A percentile compares a stretch with the other conserved stretches of the same genome.
phyloP scores from a whole-genome alignment of 2,329 filamentous ascomycete species.

The Saccharata proteae region DNA sequence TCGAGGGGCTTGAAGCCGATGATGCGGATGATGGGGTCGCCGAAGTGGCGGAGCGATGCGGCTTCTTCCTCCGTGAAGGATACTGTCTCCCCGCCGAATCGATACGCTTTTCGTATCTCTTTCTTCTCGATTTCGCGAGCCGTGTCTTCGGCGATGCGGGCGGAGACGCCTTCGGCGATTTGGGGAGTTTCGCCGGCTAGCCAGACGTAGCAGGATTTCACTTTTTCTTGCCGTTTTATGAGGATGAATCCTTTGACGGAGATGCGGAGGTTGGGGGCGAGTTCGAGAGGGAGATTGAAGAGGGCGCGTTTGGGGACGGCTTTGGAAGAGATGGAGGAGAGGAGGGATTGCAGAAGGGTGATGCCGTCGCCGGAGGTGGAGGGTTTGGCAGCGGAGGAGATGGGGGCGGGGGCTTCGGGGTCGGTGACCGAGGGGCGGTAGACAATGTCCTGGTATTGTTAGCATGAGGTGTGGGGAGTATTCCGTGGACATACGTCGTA shows the following conservation, averaged over 20 bases:
- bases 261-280: constrained; percentile 73
- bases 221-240: constrained; percentile 70
- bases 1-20: constrained; percentile 84
- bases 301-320: constrained; percentile 73
- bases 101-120: constrained; percentile 86
- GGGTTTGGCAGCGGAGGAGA: constrained; percentile 43
- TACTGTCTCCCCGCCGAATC: constrained; percentile 85
- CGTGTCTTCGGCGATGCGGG: constrained; percentile 65
- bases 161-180: constrained; percentile 63
- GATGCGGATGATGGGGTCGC: constrained; percentile 70
- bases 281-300: constrained; percentile 79
- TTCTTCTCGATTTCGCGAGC: constrained; percentile 63
- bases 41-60: constrained; percentile 64
- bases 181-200: constrained; percentile 75
- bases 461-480: background rate
- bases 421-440: constrained; percentile 59
- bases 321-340: constrained; percentile 84
- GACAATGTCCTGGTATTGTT: constrained; percentile 60
- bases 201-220: constrained; percentile 78
- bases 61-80: constrained; percentile 79
- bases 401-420: constrained; percentile 51
- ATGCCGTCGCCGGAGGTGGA: constrained; percentile 64
- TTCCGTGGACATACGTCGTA: constrained; percentile 58
- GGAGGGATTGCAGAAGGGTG: constrained; percentile 62
- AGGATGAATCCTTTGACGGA: constrained; percentile 90